Evolutionary conservation across 352 stramenopile genomes (phyloP), one percentile per base, ranked within the genome.

Genomic region (Phytophthora fragariae): DNA sequence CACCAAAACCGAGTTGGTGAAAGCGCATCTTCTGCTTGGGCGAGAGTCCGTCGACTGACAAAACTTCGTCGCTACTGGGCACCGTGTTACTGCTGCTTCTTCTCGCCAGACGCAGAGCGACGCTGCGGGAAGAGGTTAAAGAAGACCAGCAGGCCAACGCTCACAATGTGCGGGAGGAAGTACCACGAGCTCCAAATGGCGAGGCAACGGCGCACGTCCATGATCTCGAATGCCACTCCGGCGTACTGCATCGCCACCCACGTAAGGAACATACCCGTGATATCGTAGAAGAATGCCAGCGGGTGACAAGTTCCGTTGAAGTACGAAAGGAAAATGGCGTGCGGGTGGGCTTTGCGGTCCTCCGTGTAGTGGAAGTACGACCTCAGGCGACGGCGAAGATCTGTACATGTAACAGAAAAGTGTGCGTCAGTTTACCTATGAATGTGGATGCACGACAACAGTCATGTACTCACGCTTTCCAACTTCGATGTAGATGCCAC

Each of bases 181-280:
- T 93, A 94, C 85, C 89, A 94, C 29, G 85, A 92, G 37, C 72
- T 77, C 90, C 90, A 96, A 65, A 95, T 91, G 44, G 72, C 75
- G 8, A 95, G 62, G 65, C 86, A 94, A 60, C 90, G 85, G 54
- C 71, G 86, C 62, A 96, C 76, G 46, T 95, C 85, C 19, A 95
- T 72, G 65, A 95, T 93, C 73, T 94, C 88, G 60, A 96, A 96
- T 17, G 90, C 89, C 47, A 95, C 75, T 39, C 88, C 90, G n/a
- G 80, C 85, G 76, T 96, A 96, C 72, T 96, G 88, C 86, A 96
- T 94, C 50, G 84, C 85, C 14, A 93, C 72, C 90, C 90, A 96
- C 69, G 90, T 95, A 35, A 92, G 77, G 46, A 93, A 75, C 50
- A 90, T 68, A n/a, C 90, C 90, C 11, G 58, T 64, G 33, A 94